These are phyloP conservation scores for Penicillium hesseltinei DNA, from an alignment of 2,329 filamentous ascomycete genomes.

Conservation along the genomic window DNA sequence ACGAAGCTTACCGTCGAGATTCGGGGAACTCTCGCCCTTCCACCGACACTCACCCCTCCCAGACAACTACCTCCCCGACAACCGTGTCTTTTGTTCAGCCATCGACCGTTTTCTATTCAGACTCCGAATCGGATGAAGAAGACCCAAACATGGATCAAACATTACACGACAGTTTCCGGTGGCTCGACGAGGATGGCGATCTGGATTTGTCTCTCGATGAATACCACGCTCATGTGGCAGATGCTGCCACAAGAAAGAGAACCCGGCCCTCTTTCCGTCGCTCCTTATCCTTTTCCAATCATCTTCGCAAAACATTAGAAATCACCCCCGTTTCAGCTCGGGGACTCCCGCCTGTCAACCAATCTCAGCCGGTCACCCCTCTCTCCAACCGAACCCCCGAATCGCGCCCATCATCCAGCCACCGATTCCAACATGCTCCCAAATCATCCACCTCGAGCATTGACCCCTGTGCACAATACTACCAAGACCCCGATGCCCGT, in stretches of 20 bases:
- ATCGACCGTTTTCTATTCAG: constrained; percentile 26
- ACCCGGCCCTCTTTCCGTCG: constrained; percentile 63
- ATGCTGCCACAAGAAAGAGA: constrained; percentile 40
- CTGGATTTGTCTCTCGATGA: constrained; percentile 70
- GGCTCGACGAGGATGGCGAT: constrained; percentile 71
- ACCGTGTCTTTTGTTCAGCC: constrained; percentile 20
- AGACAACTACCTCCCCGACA: constrained; percentile 12
- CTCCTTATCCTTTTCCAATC: constrained; percentile 68
- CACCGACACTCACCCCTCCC: constrained; percentile 21
- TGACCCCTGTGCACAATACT: constrained; percentile 74
- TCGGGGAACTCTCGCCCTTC: constrained; percentile 33
- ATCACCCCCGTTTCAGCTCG: constrained; percentile 36
- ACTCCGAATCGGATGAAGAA: constrained; percentile 35
- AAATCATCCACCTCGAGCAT: constrained; percentile 53
- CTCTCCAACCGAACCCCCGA: constrained; percentile 29
- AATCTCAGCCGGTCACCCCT: constrained; percentile 40
- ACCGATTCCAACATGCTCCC: constrained; percentile 56
- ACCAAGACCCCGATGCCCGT: constrained; percentile 84
- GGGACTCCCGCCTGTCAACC: constrained; percentile 37
- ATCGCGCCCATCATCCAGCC: constrained; percentile 41
- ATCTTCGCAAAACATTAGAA: constrained; percentile 53
- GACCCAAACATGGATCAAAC: constrained; percentile 50
- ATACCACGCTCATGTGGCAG: constrained; percentile 63
- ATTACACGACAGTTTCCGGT: constrained; percentile 67
- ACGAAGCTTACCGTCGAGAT: constrained; percentile 55